Percentiles rank a stretch among this genome's conserved stretches.
Conservation (phyloP, 2,329 filamentous ascomycete species). For the Fusarium pseudocircinatum region DNA sequence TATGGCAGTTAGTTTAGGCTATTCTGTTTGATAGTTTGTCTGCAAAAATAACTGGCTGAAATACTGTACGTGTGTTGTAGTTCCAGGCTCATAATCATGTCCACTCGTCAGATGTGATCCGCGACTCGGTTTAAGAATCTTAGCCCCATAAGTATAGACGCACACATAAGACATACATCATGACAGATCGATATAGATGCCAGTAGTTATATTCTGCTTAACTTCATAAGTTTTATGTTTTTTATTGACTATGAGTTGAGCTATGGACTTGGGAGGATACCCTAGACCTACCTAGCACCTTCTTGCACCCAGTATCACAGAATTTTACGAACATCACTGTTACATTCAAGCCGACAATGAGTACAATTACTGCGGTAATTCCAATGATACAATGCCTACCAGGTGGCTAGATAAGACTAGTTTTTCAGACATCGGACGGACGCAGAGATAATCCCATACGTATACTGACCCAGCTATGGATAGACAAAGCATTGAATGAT, state of each 20-base stretch:
- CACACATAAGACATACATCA: neutral
- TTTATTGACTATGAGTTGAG: neutral
- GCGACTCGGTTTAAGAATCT: neutral
- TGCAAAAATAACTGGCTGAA: neutral
- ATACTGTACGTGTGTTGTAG: neutral
- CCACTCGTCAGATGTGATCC: neutral
- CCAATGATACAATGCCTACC: neutral
- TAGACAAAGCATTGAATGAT: neutral
- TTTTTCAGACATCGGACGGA: neutral
- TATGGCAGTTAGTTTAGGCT: neutral
- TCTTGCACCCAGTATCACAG: neutral
- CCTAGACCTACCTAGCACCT: neutral
- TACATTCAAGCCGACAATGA: neutral
- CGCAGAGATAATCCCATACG: neutral
- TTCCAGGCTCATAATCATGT: too few species aligned
- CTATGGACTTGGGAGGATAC: neutral
- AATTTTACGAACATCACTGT: neutral
- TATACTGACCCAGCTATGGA: neutral
- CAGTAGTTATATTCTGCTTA: neutral
- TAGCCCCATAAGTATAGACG: neutral
- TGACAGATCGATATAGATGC: too few species aligned
- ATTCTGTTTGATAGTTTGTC: neutral
- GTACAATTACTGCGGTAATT: neutral
- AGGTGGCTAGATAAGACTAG: neutral
- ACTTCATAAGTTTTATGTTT: neutral